A percentile compares a stretch with the other conserved stretches of the same genome.
These are phyloP conservation scores for Erythrophleum fordii DNA, from an alignment of 306 rosid species.

Conservation along the genomic window DNA sequence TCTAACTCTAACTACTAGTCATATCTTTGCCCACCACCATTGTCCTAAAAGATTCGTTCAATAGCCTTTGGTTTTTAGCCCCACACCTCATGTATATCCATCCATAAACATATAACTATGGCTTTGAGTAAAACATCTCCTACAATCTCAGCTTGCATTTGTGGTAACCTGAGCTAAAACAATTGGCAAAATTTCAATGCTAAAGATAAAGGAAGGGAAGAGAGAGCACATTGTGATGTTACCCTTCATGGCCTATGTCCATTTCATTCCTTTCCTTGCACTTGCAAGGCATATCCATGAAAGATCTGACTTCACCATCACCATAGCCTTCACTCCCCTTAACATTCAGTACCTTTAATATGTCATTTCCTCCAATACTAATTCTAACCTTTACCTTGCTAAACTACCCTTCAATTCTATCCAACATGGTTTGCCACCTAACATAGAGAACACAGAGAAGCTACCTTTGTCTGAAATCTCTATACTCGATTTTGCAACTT, in stretches of 20 bases:
- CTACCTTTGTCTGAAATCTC: not conserved
- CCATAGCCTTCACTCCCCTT: not conserved
- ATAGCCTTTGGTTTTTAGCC: no score
- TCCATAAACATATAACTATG: no score
- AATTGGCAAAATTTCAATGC: not conserved
- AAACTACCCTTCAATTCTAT: conserved; percentile 50
- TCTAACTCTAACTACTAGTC: no score
- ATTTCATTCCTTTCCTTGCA: not conserved
- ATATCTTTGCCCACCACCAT: no score
- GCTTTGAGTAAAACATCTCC: not conserved
- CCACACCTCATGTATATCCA: no score
- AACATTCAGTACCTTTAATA: not conserved
- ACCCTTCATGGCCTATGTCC: not conserved
- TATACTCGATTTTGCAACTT: not conserved
- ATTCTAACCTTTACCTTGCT: conserved; percentile 42
- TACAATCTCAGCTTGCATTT: not conserved
- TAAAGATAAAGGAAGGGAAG: not conserved
- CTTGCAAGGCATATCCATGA: not conserved
- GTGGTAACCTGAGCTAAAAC: no score
- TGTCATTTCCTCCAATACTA: conserved; percentile 8
- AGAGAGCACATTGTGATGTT: not conserved
- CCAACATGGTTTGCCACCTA: conserved; percentile 38
- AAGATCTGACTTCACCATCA: not conserved
- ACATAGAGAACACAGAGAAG: not conserved
- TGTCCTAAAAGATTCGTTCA: no score